A percentile compares a stretch with the other conserved stretches of the same genome.
Conservation (phyloP, 129 eudicot genomes). For the Centrapalus pauciflorus region DNA sequence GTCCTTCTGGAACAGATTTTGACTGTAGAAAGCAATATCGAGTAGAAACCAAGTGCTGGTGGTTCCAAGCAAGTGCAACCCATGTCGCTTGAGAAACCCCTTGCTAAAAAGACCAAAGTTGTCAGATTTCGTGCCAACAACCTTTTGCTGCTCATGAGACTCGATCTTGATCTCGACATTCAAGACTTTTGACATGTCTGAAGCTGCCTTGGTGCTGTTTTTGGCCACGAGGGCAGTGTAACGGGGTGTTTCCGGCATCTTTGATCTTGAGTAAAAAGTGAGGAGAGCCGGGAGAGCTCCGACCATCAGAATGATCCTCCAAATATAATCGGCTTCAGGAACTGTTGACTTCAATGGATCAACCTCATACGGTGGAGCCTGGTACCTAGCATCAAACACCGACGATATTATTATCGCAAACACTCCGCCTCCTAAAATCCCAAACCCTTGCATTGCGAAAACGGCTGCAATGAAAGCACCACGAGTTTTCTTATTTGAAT, state of each 20-base stretch:
- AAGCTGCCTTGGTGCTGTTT: slow-evolving; percentile 28
- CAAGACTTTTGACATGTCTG: slow-evolving; percentile 36
- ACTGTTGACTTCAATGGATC: slow-evolving; percentile 31
- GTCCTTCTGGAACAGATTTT: slow-evolving; percentile 41
- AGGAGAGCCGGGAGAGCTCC: slow-evolving; percentile 38
- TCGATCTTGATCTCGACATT: slow-evolving; percentile 29
- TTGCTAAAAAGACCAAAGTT: slow-evolving; percentile 24
- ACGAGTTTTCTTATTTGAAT: slow-evolving; percentile 38
- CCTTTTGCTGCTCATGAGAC: slow-evolving; percentile 18
- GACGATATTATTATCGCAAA: slow-evolving; percentile 29
- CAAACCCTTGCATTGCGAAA: slow-evolving; percentile 45
- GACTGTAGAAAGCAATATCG: slow-evolving; percentile 39
- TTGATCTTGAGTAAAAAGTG: slow-evolving; percentile 34
- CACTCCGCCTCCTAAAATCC: slow-evolving; percentile 30
- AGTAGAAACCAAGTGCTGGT: slow-evolving; percentile 38
- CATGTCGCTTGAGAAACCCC: slow-evolving; percentile 31
- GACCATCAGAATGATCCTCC: slow-evolving; percentile 39
- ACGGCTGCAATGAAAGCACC: slow-evolving; percentile 41
- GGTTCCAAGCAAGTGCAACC: slow-evolving; percentile 40
- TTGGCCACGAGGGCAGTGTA: slow-evolving; percentile 41
- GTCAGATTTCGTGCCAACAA: not conserved
- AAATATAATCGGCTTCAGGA: slow-evolving; percentile 31
- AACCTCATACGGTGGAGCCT: slow-evolving; percentile 31
- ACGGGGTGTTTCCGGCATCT: slow-evolving; percentile 41
- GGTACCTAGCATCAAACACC: slow-evolving; percentile 14